phyloP scores from a whole-genome alignment of 2,329 filamentous ascomycete genomes.

The Aureobasidium sp. region DNA sequence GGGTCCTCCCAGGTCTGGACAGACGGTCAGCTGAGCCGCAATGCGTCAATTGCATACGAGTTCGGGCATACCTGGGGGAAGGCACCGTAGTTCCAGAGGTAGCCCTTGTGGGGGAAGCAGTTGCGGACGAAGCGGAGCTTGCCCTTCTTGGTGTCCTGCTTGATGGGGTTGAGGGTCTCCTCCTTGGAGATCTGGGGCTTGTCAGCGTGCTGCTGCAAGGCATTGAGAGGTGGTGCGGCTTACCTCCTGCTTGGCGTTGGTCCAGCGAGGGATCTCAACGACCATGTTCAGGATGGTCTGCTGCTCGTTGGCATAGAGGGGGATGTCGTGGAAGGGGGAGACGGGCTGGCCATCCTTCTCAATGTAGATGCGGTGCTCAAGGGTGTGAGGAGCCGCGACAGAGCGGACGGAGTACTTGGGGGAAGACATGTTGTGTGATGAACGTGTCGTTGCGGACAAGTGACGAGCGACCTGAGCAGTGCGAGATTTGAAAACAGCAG shows the following conservation, averaged over 20 bases:
- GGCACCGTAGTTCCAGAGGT: conserved; percentile 99
- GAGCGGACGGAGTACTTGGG: conserved; percentile 73
- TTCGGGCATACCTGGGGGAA: conserved; percentile 75
- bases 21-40: conserved; percentile 13
- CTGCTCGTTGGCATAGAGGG: conserved; percentile 93
- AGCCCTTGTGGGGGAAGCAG: conserved; percentile 99
- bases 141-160: conserved; percentile 99
- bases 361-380: conserved; percentile 95
- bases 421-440: conserved; percentile 46
- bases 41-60: neutral
- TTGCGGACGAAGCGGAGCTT: conserved; percentile 99
- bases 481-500: conserved; percentile 36
- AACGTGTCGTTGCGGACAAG: conserved; percentile 25
- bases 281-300: conserved; percentile 98
- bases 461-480: conserved; percentile 34
- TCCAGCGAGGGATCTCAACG: conserved; percentile 99
- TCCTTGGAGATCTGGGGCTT: conserved; percentile 85
- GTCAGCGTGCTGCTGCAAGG: conserved; percentile 1
- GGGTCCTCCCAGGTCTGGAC: conserved; percentile 96
- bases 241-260: conserved; percentile 99
- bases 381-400: conserved; percentile 81
- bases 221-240: conserved; percentile 29
- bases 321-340: conserved; percentile 97
- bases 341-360: conserved; percentile 93
- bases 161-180: conserved; percentile 96